A percentile compares a stretch with the other conserved stretches of the same genome.
phyloP scores from a whole-genome alignment of 2,329 filamentous ascomycete genomes.

The Botrytis sinoallii region DNA sequence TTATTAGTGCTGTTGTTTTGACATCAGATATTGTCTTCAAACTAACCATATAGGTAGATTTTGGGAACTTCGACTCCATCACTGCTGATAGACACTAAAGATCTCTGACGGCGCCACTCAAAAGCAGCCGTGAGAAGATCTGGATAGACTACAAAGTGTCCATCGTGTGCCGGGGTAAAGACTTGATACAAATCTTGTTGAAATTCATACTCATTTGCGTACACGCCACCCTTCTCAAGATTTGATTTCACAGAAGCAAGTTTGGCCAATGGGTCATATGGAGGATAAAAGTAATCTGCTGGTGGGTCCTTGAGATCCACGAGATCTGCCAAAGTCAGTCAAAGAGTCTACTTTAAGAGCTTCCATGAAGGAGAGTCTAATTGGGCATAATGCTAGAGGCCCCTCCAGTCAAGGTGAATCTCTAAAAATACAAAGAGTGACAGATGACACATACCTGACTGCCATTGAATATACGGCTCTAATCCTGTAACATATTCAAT shows the following conservation, averaged over 20 bases:
- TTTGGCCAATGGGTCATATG: slow-evolving; percentile 47
- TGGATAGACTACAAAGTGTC: slow-evolving; percentile 58
- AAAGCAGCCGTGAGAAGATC: slow-evolving; percentile 52
- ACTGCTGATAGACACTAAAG: slow-evolving; percentile 57
- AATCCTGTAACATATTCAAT: slow-evolving; percentile 30
- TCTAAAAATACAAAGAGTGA: neutral
- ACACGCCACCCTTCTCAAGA: slow-evolving; percentile 40
- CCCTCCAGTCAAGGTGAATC: neutral
- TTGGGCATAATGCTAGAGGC: neutral
- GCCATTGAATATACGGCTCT: slow-evolving; percentile 35
- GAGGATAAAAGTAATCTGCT: slow-evolving; percentile 47
- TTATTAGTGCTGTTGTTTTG: neutral
- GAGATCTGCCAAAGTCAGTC: slow-evolving; percentile 27
- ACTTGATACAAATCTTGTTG: slow-evolving; percentile 52
- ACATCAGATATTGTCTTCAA: neutral
- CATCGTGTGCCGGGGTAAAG: slow-evolving; percentile 58
- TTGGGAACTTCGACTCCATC: slow-evolving; percentile 59
- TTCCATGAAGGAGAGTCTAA: neutral
- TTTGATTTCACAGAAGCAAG: slow-evolving; percentile 47
- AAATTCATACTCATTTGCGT: slow-evolving; percentile 53
- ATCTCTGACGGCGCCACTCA: slow-evolving; percentile 47
- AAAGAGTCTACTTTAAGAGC: neutral
- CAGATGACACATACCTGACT: slow-evolving; percentile 29
- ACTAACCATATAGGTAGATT: slow-evolving; percentile 50
- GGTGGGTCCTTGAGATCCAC: slow-evolving; percentile 49